Evolutionary conservation across 176 grass and related monocot genomes (phyloP).

Genomic region (Bolboschoenus planiculmis): DNA sequence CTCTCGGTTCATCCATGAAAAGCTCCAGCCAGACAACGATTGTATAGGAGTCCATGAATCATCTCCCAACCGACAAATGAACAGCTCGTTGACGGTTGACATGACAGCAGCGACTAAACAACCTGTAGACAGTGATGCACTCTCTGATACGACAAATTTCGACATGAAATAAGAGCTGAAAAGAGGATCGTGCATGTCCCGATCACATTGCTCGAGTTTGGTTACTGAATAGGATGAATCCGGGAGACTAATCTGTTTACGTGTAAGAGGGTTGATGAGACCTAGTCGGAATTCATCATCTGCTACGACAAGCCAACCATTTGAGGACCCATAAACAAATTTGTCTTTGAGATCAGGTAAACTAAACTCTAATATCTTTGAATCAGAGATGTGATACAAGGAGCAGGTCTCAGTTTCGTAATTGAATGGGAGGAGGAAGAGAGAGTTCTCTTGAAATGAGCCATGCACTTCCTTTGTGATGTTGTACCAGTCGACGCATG

Average conservation of each 20-base stretch:
- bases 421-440: conserved; percentile 2
- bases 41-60: neutral
- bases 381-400: neutral
- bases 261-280: neutral
- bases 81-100: neutral
- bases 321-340: neutral
- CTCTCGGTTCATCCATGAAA: neutral
- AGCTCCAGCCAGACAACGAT: neutral
- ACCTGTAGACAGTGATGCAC: neutral
- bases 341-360: neutral
- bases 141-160: neutral
- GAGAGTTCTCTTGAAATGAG: neutral
- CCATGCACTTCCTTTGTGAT: conserved; percentile 4
- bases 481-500: neutral
- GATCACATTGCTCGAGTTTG: neutral
- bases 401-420: neutral
- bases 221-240: neutral
- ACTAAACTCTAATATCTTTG: neutral
- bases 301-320: neutral
- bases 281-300: neutral
- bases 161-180: neutral
- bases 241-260: neutral
- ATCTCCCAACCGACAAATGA: neutral
- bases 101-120: neutral
- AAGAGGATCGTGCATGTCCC: neutral